Evolutionary conservation across 148 eudicot species (phyloP).

Genomic region (Silene uniflora): DNA sequence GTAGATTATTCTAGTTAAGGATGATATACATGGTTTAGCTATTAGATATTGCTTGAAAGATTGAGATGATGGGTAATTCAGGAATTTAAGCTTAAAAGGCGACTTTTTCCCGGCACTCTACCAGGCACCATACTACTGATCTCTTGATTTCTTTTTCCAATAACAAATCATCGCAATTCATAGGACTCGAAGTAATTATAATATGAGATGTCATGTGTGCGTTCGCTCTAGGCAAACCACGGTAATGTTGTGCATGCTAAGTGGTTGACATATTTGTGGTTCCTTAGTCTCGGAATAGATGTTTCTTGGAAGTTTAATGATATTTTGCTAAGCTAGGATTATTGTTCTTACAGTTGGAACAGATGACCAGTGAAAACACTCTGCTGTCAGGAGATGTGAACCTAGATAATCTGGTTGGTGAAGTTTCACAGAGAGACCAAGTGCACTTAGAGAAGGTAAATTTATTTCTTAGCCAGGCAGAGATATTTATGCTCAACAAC

Average conservation of each 20-base stretch:
- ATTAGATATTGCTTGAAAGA: no score
- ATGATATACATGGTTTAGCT: no score
- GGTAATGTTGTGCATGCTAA: neutral
- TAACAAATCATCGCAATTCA: no score
- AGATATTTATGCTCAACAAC: no score
- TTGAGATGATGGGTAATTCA: no score
- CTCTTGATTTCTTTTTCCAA: neutral
- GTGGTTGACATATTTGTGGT: neutral
- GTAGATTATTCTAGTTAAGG: no score
- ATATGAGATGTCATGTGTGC: no score
- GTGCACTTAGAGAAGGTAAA: slow-evolving; percentile 64
- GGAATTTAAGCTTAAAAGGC: neutral
- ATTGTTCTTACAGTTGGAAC: slow-evolving; percentile 62
- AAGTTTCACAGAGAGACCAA: slow-evolving; percentile 52
- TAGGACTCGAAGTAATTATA: no score
- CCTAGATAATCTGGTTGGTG: slow-evolving; percentile 33
- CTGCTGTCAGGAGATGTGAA: slow-evolving; percentile 32
- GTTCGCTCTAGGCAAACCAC: neutral
- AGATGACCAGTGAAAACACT: slow-evolving; percentile 72
- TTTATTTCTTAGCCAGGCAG: neutral
- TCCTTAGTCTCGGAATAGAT: neutral
- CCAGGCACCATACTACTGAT: neutral
- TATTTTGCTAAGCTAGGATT: neutral
- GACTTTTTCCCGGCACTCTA: neutral
- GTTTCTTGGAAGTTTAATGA: slow-evolving; percentile 1